These are phyloP conservation scores for Endothia cerciana DNA, from an alignment of 2,329 filamentous ascomycete genomes.

Conservation along the genomic window DNA sequence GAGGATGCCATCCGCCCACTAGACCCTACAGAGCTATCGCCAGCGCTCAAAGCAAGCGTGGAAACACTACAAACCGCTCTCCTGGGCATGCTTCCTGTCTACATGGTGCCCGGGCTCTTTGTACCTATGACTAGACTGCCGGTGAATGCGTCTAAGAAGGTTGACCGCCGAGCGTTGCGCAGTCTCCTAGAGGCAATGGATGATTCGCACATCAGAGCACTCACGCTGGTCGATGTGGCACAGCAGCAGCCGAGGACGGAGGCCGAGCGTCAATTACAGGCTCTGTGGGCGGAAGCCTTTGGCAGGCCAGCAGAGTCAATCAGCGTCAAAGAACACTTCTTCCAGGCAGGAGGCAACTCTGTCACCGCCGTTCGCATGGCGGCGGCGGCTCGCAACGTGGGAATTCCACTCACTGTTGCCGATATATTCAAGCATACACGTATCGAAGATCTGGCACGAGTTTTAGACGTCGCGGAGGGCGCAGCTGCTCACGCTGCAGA, in stretches of 20 bases:
- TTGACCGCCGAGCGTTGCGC: background rate
- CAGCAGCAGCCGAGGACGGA: background rate
- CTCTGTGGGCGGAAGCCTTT: slow-evolving; percentile 36
- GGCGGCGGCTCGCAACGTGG: slow-evolving; percentile 44
- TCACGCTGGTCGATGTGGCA: background rate
- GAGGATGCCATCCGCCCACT: background rate
- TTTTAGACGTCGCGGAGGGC: background rate
- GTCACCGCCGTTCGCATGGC: slow-evolving; percentile 55
- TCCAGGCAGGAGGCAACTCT: slow-evolving; percentile 54
- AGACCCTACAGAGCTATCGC: background rate
- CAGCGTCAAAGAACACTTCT: slow-evolving; percentile 48
- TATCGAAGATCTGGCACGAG: background rate
- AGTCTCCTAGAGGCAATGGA: background rate
- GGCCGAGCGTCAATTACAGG: slow-evolving; percentile 43
- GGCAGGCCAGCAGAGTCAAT: slow-evolving; percentile 31
- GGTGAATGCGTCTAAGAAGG: slow-evolving; percentile 36
- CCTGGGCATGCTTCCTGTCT: background rate
- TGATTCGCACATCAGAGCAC: background rate
- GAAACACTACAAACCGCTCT: background rate
- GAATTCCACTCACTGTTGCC: slow-evolving; percentile 48
- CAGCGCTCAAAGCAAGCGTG: background rate
- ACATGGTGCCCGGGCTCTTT: slow-evolving; percentile 31
- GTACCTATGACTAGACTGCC: slow-evolving; percentile 34
- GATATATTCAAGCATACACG: slow-evolving; percentile 50
- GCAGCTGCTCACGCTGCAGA: background rate